phyloP scores from a whole-genome alignment of 2,329 filamentous ascomycete species.

The Nothopassalora personata region DNA sequence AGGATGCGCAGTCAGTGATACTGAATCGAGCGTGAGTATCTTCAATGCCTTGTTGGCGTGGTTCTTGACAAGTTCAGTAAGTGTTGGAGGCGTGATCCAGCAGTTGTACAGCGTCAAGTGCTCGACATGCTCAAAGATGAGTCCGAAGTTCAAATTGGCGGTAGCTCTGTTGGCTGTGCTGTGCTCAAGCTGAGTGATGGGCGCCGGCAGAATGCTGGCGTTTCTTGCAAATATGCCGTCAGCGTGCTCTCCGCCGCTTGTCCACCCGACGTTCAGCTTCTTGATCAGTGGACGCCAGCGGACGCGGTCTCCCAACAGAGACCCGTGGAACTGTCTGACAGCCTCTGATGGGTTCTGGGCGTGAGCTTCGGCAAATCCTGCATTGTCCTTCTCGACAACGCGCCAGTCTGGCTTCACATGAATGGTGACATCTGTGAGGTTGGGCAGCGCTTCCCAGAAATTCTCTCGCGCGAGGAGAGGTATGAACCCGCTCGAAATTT shows the following conservation, averaged over 20 bases:
- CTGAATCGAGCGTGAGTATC: slow-evolving; percentile 56
- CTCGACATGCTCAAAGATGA: slow-evolving; percentile 52
- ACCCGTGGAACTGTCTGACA: slow-evolving; percentile 46
- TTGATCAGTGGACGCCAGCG: slow-evolving; percentile 50
- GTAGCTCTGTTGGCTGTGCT: slow-evolving; percentile 5
- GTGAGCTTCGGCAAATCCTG: slow-evolving; percentile 47
- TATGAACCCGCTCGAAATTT: slow-evolving; percentile 59
- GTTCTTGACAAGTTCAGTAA: slow-evolving; percentile 48
- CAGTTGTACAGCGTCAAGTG: slow-evolving; percentile 62
- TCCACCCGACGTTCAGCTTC: slow-evolving; percentile 60
- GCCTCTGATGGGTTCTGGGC: slow-evolving; percentile 49
- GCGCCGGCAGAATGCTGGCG: slow-evolving; percentile 57
- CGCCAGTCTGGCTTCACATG: slow-evolving; percentile 64
- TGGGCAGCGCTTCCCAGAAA: slow-evolving; percentile 58
- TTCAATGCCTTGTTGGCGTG: slow-evolving; percentile 48
- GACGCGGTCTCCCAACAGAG: slow-evolving; percentile 39
- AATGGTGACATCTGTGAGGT: slow-evolving; percentile 52
- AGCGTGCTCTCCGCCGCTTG: slow-evolving; percentile 62
- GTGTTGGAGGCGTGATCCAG: slow-evolving; percentile 58
- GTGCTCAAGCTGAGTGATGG: slow-evolving; percentile 39
- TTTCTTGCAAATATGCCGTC: slow-evolving; percentile 58
- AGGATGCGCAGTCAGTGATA: slow-evolving; percentile 55
- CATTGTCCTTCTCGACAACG: slow-evolving; percentile 49
- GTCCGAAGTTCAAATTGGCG: slow-evolving; percentile 6
- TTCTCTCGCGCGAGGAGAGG: slow-evolving; percentile 51